A percentile compares a stretch with the other conserved stretches of the same genome.
Conservation (phyloP, 345 rosid genomes). For the Lepidium didymum region DNA sequence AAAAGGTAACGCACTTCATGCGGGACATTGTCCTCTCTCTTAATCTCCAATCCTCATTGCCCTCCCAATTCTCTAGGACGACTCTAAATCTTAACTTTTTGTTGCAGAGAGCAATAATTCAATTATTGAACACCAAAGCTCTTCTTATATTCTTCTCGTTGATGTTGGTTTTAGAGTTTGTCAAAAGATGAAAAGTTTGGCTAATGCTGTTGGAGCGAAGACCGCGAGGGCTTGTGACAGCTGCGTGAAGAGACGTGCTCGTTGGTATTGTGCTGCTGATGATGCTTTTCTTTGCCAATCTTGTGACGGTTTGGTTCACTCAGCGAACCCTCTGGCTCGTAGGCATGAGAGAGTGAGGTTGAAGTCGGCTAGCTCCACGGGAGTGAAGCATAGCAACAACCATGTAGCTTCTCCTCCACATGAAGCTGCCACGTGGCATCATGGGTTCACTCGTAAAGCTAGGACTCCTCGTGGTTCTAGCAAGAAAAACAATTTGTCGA, state of each 20-base stretch:
- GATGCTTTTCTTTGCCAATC: conserved; percentile 94
- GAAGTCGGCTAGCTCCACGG: conserved; percentile 33
- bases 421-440: conserved; percentile 48
- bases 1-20: conserved; percentile 23
- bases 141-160: conserved; percentile 1
- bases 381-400: neutral
- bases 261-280: conserved; percentile 95
- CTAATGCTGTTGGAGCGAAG: conserved; percentile 67
- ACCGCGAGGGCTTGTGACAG: conserved; percentile 86
- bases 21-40: conserved; percentile 21
- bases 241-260: conserved; percentile 67
- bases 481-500: conserved; percentile 22
- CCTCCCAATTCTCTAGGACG: conserved; percentile 1
- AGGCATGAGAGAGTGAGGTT: conserved; percentile 79
- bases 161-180: conserved; percentile 23
- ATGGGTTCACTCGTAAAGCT: conserved; percentile 75
- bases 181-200: conserved; percentile 37
- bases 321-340: conserved; percentile 80
- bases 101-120: conserved; percentile 9
- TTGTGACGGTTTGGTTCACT: conserved; percentile 78
- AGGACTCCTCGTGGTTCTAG: conserved; percentile 60
- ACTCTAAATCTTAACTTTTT: conserved; percentile 5
- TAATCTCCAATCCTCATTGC: neutral
- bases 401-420: conserved; percentile 24
- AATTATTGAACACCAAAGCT: conserved; percentile 1